Percentiles rank a stretch among this genome's conserved stretches.
Conservation (phyloP, 2,329 filamentous ascomycete species). For the Aotearoamyces nothofagi region DNA sequence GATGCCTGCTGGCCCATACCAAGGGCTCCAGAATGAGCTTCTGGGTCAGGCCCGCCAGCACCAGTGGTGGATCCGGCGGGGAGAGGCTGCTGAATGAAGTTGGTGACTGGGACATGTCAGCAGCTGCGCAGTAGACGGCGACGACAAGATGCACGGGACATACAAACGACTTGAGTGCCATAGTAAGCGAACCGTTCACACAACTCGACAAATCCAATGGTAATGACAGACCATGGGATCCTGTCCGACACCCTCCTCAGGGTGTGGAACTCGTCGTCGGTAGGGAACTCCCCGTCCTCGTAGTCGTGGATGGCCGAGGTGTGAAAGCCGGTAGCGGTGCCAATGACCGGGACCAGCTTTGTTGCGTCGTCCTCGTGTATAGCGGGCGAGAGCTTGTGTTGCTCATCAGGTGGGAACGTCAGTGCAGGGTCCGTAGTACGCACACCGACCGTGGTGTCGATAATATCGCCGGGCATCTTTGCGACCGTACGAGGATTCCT, state of each 20-base stretch:
- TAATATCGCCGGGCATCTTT: too few relatives aligned
- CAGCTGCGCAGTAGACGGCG: too few relatives aligned
- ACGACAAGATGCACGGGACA: constrained; percentile 13
- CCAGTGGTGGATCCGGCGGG: constrained; percentile 27
- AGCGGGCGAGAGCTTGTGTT: too few relatives aligned
- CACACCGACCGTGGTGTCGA: too few relatives aligned
- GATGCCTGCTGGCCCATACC: constrained; percentile 32
- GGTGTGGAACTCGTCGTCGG: constrained; percentile 4
- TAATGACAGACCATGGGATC: constrained; percentile 13
- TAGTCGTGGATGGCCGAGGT: too few relatives aligned
- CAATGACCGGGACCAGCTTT: too few relatives aligned
- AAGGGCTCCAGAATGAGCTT: constrained; percentile 23
- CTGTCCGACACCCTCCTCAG: constrained; percentile 4
- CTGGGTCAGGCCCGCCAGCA: constrained; percentile 21
- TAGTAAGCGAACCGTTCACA: constrained; percentile 52
- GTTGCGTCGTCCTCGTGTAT: too few relatives aligned
- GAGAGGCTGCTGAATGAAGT: constrained; percentile 34
- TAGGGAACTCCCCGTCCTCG: constrained; percentile 3
- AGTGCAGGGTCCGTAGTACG: too few relatives aligned
- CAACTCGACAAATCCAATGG: constrained; percentile 43
- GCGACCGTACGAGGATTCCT: too few relatives aligned
- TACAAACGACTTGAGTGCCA: constrained; percentile 46
- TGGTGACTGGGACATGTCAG: too few relatives aligned
- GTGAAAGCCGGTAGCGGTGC: too few relatives aligned
- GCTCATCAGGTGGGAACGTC: too few relatives aligned